These are phyloP conservation scores for Neurospora sp. DNA, from an alignment of 495 filamentous ascomycete species.

Conservation along the genomic window DNA sequence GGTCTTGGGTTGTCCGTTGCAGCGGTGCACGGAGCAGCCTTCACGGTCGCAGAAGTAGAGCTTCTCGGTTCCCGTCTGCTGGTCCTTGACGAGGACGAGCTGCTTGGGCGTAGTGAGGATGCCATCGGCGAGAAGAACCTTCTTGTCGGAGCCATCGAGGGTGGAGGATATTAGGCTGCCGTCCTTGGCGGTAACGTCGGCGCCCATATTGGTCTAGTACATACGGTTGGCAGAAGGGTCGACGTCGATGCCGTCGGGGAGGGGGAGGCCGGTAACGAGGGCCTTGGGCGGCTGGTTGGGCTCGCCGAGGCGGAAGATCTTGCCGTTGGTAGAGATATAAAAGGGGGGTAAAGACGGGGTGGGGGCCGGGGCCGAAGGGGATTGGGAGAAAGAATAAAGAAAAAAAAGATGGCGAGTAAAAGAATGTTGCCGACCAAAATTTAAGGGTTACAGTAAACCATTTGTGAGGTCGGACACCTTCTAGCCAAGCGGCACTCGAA, in stretches of 20 bases:
- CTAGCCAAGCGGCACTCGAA: too few species aligned
- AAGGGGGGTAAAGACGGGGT: too few species aligned
- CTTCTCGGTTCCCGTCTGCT: background rate
- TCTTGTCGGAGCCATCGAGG: conserved; percentile 31
- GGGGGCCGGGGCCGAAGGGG: too few species aligned
- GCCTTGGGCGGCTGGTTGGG: background rate
- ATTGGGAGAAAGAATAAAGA: too few species aligned
- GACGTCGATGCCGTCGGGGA: conserved; percentile 42
- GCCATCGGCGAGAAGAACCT: conserved; percentile 20
- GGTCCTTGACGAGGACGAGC: conserved; percentile 23
- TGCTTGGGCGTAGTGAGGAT: conserved; percentile 46
- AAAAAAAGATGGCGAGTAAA: too few species aligned
- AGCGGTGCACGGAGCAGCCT: conserved; percentile 36
- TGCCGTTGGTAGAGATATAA: background rate
- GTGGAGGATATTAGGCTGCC: conserved; percentile 32
- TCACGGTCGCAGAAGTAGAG: conserved; percentile 48
- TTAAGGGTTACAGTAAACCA: too few species aligned
- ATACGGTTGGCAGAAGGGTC: conserved; percentile 23
- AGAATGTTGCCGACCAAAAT: too few species aligned
- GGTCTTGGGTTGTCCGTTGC: too few species aligned
- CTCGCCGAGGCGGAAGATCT: conserved; percentile 3
- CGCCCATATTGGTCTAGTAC: conserved; percentile 47
- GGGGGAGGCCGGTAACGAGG: conserved; percentile 21
- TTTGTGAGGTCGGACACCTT: too few species aligned
- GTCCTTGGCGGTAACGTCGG: conserved; percentile 17